phyloP scores from a whole-genome alignment of 331 rosid genomes.

The Malus hybrid region DNA sequence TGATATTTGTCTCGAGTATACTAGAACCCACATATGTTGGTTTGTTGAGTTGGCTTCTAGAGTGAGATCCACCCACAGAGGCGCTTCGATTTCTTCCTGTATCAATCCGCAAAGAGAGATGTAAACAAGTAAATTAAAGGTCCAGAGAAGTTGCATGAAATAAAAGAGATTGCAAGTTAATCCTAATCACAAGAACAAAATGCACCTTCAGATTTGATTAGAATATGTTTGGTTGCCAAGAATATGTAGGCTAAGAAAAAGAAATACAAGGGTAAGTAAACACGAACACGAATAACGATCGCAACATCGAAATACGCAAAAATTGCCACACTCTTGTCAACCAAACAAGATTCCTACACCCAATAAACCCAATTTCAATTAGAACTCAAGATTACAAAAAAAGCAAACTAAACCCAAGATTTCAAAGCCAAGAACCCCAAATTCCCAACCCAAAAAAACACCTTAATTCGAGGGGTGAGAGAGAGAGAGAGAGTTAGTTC shows the following conservation, averaged over 20 bases:
- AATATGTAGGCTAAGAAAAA: background rate
- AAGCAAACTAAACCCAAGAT: background rate
- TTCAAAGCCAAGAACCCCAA: background rate
- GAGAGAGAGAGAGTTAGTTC: background rate
- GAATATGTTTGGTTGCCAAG: background rate
- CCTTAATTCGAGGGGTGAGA: background rate
- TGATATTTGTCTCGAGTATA: background rate
- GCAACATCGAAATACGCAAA: background rate
- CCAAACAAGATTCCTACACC: background rate
- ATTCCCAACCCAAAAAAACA: background rate
- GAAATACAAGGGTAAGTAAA: background rate
- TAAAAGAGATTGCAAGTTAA: background rate
- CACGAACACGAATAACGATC: background rate
- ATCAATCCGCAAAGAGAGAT: slow-evolving; percentile 13
- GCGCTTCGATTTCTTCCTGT: slow-evolving; percentile 78
- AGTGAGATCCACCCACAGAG: slow-evolving; percentile 74
- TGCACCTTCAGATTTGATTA: background rate
- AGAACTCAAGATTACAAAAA: background rate
- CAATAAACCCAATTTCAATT: background rate
- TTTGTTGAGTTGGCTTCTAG: slow-evolving; percentile 32
- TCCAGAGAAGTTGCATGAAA: background rate
- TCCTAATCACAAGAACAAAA: background rate
- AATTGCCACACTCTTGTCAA: background rate
- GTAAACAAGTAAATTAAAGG: background rate
- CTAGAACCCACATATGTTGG: slow-evolving; percentile 38